phyloP scores from a whole-genome alignment of 140 eudicot genomes.

The Stevia rebaudiana region DNA sequence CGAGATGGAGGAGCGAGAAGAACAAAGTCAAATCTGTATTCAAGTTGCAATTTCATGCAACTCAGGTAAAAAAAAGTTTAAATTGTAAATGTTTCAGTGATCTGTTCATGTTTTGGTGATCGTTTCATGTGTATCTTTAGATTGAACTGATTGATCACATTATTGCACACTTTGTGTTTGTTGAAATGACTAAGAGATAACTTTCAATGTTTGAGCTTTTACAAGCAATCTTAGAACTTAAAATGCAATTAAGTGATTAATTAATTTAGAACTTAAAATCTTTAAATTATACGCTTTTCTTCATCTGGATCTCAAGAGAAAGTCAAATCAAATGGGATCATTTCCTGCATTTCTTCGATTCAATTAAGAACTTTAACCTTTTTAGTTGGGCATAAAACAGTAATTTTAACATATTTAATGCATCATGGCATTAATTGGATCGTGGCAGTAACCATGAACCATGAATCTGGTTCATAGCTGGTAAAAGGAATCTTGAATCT shows the following conservation, averaged over 20 bases:
- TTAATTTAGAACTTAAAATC: neutral
- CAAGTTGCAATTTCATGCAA: constrained; percentile 76
- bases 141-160: constrained; percentile 25
- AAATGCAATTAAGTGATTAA: neutral
- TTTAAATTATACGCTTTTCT: neutral
- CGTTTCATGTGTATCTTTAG: neutral
- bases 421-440: neutral
- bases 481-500: neutral
- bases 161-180: constrained; percentile 25
- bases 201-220: constrained; percentile 14
- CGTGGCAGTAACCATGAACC: too few species aligned
- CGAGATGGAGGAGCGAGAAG: constrained; percentile 90
- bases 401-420: neutral
- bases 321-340: neutral
- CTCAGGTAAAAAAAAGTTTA: constrained; percentile 37
- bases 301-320: constrained; percentile 21
- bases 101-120: too few species aligned
- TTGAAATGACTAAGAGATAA: constrained; percentile 11
- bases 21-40: constrained; percentile 78
- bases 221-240: neutral
- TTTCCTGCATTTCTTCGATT: constrained; percentile 1
- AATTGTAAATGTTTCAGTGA: too few species aligned
- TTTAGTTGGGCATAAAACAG: neutral
- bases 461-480: constrained; percentile 8
- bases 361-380: neutral